phyloP scores from a whole-genome alignment of 306 rosid species.

The Cucumis hystrix region DNA sequence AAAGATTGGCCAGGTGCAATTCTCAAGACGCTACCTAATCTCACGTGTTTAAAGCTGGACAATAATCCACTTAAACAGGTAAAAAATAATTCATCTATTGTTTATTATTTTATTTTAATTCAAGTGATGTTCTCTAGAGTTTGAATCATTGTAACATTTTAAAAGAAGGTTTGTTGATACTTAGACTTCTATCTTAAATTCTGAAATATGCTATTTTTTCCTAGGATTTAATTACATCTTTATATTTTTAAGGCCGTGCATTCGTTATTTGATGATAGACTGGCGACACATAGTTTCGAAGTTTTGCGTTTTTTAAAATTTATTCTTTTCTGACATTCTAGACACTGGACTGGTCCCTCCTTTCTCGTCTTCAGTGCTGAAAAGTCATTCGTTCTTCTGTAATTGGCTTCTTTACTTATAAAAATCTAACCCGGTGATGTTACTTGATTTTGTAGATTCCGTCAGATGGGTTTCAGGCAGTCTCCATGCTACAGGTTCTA shows the following conservation, averaged over 20 bases:
- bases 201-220: neutral
- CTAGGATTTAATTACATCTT: neutral
- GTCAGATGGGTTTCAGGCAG: constrained; percentile 57
- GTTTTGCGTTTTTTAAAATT: neutral
- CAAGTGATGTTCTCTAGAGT: neutral
- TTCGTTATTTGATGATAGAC: neutral
- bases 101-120: neutral
- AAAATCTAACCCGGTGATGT: neutral
- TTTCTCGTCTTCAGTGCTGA: neutral
- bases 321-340: neutral
- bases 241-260: neutral
- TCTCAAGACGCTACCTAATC: constrained; percentile 47
- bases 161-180: neutral
- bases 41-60: constrained; percentile 75
- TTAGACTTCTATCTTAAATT: neutral
- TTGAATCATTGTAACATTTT: neutral
- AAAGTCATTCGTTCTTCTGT: neutral
- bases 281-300: neutral
- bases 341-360: neutral
- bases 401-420: neutral
- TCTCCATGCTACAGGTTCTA: constrained; percentile 61
- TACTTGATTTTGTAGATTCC: constrained; percentile 41
- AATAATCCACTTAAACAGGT: constrained; percentile 70
- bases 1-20: constrained; percentile 80
- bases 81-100: constrained; percentile 4